Conservation (phyloP, 139 green algal genomes). For the Desmodesmus armatus region DNA sequence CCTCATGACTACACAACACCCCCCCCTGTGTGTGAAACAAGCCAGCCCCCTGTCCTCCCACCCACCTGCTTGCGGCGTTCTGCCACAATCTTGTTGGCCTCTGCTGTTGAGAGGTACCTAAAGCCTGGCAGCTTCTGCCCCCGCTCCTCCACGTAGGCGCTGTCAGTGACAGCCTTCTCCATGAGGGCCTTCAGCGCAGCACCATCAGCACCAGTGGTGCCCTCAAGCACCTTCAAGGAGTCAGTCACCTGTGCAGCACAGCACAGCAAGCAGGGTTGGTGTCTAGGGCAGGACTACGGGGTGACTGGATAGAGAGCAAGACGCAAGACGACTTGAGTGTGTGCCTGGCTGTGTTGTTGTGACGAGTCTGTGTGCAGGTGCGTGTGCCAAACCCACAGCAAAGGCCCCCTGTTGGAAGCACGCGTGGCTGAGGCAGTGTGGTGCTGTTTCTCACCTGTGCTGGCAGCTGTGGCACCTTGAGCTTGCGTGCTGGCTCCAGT, state of each 20-base stretch:
- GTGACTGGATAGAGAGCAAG: too few relatives aligned
- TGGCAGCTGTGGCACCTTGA: slow-evolving; percentile 51
- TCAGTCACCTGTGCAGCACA: too few relatives aligned
- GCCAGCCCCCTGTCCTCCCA: too few relatives aligned
- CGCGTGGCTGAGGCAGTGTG: background rate
- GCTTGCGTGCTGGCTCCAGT: slow-evolving; percentile 66
- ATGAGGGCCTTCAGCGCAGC: slow-evolving; percentile 45
- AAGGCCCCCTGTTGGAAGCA: too few relatives aligned
- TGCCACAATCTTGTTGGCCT: background rate
- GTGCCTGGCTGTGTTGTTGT: too few relatives aligned
- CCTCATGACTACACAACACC: too few relatives aligned
- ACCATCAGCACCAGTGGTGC: slow-evolving; percentile 6
- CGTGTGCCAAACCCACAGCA: too few relatives aligned
- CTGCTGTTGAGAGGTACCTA: slow-evolving; percentile 37
- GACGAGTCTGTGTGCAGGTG: too few relatives aligned
- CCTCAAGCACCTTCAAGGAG: background rate
- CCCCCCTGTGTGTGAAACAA: too few relatives aligned
- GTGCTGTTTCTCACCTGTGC: slow-evolving; percentile 38
- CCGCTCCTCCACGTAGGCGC: slow-evolving; percentile 47
- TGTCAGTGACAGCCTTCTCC: slow-evolving; percentile 52
- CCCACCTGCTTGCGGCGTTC: slow-evolving; percentile 38
- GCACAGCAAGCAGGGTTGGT: too few relatives aligned
- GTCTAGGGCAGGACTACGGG: too few relatives aligned
- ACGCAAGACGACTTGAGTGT: too few relatives aligned
- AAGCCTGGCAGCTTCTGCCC: slow-evolving; percentile 60